These are phyloP conservation scores for Zelonia costaricensis DNA, from an alignment of 208 protist genomes.

Conservation along the genomic window DNA sequence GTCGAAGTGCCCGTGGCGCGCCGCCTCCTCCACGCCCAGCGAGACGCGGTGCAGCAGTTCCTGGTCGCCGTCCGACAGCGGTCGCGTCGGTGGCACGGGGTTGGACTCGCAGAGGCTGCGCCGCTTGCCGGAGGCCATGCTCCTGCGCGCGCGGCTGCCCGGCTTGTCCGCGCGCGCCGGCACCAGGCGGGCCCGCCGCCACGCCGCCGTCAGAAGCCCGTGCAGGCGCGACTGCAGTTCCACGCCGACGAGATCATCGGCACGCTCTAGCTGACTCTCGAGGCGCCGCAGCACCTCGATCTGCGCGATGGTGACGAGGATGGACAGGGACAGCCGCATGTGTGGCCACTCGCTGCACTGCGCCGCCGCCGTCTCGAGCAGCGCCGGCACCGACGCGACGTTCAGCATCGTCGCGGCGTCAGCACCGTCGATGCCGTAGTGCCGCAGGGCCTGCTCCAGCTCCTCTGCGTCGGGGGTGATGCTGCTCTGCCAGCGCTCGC, in stretches of 20 bases:
- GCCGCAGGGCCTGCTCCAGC: slow-evolving; percentile 21
- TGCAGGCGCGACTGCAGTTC: slow-evolving; percentile 13
- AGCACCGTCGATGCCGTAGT: slow-evolving; percentile 16
- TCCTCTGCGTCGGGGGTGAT: background rate
- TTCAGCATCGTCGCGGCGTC: slow-evolving; percentile 1
- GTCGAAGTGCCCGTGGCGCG: slow-evolving; percentile 23
- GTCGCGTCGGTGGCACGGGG: background rate
- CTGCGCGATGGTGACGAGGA: slow-evolving; percentile 9
- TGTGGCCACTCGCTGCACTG: slow-evolving; percentile 13
- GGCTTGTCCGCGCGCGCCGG: slow-evolving; percentile 19
- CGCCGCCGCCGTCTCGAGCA: slow-evolving; percentile 5
- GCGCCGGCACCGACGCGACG: slow-evolving; percentile 5
- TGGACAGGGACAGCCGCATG: slow-evolving; percentile 11
- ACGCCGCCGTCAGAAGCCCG: slow-evolving; percentile 23
- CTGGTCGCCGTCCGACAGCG: slow-evolving; percentile 13
- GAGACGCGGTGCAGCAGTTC: slow-evolving; percentile 16
- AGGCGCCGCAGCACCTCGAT: slow-evolving; percentile 14
- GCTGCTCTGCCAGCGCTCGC: background rate
- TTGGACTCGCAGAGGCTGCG: slow-evolving; percentile 10
- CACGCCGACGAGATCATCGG: slow-evolving; percentile 20
- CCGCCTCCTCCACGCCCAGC: slow-evolving; percentile 15
- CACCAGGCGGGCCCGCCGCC: slow-evolving; percentile 8
- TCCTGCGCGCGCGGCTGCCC: slow-evolving; percentile 6
- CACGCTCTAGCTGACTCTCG: slow-evolving; percentile 16
- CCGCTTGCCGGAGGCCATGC: background rate